Conservation (phyloP, 352 stramenopile species). For the Globisporangium echinulatum region DNA sequence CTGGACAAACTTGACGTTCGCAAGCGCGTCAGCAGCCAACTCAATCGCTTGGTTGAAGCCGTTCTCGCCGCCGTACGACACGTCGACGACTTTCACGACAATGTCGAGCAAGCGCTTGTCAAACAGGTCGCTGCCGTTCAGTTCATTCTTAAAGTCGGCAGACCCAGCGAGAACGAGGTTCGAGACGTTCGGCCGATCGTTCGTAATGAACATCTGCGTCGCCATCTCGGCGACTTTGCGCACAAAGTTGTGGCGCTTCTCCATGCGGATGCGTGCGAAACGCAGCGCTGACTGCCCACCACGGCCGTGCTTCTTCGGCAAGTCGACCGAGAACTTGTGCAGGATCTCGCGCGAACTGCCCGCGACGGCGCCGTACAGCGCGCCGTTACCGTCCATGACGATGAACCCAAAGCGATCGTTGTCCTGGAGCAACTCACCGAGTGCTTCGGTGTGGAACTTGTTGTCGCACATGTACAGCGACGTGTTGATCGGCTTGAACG, state of each 20-base stretch:
- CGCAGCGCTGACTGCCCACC: slow-evolving; percentile 99
- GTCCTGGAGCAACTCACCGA: slow-evolving; percentile 98
- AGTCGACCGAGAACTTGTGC: slow-evolving; percentile 96
- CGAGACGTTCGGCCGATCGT: slow-evolving; percentile 96
- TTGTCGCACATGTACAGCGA: slow-evolving; percentile 99
- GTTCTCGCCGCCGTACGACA: slow-evolving; percentile 99
- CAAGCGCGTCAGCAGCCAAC: slow-evolving; percentile 94
- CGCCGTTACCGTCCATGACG: slow-evolving; percentile 99
- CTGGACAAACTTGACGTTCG: slow-evolving; percentile 99
- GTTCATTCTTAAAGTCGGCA: slow-evolving; percentile 98
- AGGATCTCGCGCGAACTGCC: slow-evolving; percentile 91
- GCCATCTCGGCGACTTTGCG: slow-evolving; percentile 97
- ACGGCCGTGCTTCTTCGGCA: slow-evolving; percentile 99
- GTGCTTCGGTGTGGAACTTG: slow-evolving; percentile 99
- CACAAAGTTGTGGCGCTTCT: slow-evolving; percentile 99
- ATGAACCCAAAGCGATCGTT: slow-evolving; percentile 99
- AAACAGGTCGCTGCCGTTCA: slow-evolving; percentile 96
- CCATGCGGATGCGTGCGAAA: slow-evolving; percentile 98
- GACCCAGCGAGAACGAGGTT: slow-evolving; percentile 97
- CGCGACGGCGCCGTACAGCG: slow-evolving; percentile 96
- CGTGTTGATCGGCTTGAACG: slow-evolving; percentile 99
- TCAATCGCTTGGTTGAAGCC: slow-evolving; percentile 99
- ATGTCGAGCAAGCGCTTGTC: slow-evolving; percentile 93
- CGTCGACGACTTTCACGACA: slow-evolving; percentile 99
- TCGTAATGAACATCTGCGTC: slow-evolving; percentile 98